A percentile compares a stretch with the other conserved stretches of the same genome.
These are phyloP conservation scores for Phytophthora pluvialis DNA, from an alignment of 352 stramenopile genomes.

Conservation along the genomic window DNA sequence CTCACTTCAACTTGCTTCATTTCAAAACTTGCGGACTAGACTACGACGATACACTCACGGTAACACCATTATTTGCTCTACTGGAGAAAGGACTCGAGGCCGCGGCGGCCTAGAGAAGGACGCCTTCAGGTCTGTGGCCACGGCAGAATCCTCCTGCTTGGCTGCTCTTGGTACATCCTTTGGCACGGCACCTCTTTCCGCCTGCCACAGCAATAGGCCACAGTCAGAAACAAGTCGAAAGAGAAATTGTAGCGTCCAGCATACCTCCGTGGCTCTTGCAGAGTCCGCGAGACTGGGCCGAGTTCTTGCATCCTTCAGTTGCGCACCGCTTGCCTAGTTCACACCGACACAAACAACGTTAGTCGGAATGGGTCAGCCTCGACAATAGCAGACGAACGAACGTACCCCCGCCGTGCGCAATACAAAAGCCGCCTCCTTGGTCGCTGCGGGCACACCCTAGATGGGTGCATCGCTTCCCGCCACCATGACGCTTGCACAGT, in stretches of 20 bases:
- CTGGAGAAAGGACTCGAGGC: background rate
- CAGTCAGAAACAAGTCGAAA: conserved; percentile 4
- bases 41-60: conserved; percentile 17
- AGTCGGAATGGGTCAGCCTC: background rate
- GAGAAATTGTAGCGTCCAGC: background rate
- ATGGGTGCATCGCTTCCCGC: conserved; percentile 78
- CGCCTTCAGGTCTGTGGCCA: conserved; percentile 40
- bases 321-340: conserved; percentile 69
- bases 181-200: conserved; percentile 64
- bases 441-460: conserved; percentile 70
- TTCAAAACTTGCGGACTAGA: conserved; percentile 13
- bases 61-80: background rate
- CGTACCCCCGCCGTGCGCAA: conserved; percentile 77
- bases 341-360: conserved; percentile 8
- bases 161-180: conserved; percentile 74
- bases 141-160: conserved; percentile 77
- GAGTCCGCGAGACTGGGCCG: conserved; percentile 77
- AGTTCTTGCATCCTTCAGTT: conserved; percentile 73
- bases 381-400: background rate
- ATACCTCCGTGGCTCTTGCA: conserved; percentile 90
- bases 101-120: conserved; percentile 5
- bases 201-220: conserved; percentile 33
- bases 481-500: conserved; percentile 87
- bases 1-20: conserved; percentile 37
- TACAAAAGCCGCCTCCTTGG: conserved; percentile 87